These are phyloP conservation scores for Massarina eburnea DNA, from an alignment of 2,329 filamentous ascomycete species.

Conservation along the genomic window DNA sequence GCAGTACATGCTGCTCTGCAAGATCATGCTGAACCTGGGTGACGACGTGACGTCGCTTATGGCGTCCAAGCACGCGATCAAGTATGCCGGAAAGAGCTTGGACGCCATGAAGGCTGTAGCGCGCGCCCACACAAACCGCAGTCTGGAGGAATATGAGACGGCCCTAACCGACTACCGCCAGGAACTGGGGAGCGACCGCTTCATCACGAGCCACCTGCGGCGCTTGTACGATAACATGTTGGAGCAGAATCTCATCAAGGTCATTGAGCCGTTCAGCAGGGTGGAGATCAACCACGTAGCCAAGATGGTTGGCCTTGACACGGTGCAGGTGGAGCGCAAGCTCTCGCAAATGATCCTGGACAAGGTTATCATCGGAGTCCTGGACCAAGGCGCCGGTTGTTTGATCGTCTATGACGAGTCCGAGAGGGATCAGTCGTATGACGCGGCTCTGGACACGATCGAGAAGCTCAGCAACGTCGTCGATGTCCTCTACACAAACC, in stretches of 20 bases:
- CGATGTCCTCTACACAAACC: constrained; percentile 95
- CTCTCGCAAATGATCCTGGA: constrained; percentile 99
- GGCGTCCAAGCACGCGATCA: constrained; percentile 92
- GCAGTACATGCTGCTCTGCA: constrained; percentile 99
- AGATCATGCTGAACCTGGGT: constrained; percentile 97
- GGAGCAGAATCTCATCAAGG: constrained; percentile 99
- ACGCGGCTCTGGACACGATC: constrained; percentile 90
- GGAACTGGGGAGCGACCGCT: constrained; percentile 90
- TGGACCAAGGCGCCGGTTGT: constrained; percentile 97
- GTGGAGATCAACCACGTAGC: constrained; percentile 97
- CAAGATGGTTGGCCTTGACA: constrained; percentile 95
- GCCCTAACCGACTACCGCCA: constrained; percentile 87
- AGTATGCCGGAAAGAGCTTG: constrained; percentile 92
- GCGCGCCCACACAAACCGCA: constrained; percentile 91
- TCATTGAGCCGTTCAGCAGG: constrained; percentile 96
- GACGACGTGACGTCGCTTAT: constrained; percentile 96
- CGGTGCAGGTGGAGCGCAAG: constrained; percentile 95
- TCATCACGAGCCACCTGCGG: constrained; percentile 95
- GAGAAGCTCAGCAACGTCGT: constrained; percentile 97
- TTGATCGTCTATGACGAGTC: constrained; percentile 97
- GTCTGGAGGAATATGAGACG: constrained; percentile 94
- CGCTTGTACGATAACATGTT: constrained; percentile 97
- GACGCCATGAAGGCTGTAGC: constrained; percentile 99
- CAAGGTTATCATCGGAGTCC: constrained; percentile 95
- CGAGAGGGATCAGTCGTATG: constrained; percentile 88